Percentiles rank a stretch among this genome's conserved stretches.
Evolutionary conservation across 495 filamentous ascomycete genomes (phyloP).

Genomic region (Penicillium lividum): DNA sequence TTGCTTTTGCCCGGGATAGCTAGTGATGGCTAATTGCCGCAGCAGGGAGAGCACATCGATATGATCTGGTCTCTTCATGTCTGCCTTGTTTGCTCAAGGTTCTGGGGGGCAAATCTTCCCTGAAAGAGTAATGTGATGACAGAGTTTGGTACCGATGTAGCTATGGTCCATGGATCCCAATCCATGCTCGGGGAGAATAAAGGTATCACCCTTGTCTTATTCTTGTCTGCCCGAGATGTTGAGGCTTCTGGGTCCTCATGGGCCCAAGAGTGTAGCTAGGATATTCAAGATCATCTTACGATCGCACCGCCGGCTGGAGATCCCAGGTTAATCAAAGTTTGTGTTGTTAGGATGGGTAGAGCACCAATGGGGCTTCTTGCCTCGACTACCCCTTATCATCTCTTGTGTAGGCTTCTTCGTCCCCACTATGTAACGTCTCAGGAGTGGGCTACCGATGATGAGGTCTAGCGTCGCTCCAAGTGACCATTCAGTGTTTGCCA

Average conservation of each 20-base stretch:
- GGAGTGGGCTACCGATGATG: slow-evolving; percentile 16
- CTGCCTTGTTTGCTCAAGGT: background rate
- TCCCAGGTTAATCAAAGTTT: slow-evolving; percentile 19
- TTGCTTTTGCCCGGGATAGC: slow-evolving; percentile 14
- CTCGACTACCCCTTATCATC: background rate
- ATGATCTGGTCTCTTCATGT: no score
- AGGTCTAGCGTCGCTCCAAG: slow-evolving; percentile 18
- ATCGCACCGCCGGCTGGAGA: slow-evolving; percentile 15
- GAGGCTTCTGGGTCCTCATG: slow-evolving; percentile 4
- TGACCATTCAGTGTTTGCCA: slow-evolving; percentile 25
- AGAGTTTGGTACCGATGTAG: background rate
- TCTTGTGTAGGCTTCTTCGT: background rate
- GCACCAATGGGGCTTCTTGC: slow-evolving; percentile 14
- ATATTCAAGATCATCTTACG: slow-evolving; percentile 14
- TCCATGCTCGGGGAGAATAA: background rate
- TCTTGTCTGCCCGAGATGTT: background rate
- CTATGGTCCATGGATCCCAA: background rate
- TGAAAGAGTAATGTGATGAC: no score
- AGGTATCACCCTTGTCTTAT: background rate
- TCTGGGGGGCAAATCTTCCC: background rate
- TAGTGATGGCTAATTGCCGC: background rate
- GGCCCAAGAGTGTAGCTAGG: slow-evolving; percentile 6
- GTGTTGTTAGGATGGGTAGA: slow-evolving; percentile 11
- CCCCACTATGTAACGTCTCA: slow-evolving; percentile 7
- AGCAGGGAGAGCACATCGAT: background rate